A percentile compares a stretch with the other conserved stretches of the same genome.
Conservation (phyloP, 78 protist species). For the Pelomyxa schiedti region DNA sequence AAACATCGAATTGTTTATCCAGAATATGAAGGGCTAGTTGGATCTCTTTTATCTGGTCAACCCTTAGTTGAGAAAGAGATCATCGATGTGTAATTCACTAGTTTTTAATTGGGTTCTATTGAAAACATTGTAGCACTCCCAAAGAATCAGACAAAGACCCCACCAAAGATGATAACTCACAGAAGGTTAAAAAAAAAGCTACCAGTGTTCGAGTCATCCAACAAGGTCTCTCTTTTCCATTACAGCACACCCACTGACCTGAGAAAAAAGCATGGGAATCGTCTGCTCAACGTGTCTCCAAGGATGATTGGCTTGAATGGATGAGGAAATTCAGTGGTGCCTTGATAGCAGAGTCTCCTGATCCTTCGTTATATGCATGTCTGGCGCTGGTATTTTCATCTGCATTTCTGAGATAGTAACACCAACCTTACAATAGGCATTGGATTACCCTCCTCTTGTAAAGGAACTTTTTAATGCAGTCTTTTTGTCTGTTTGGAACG, state of each 20-base stretch:
- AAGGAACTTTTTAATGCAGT: conserved; percentile 88
- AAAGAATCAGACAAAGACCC: too few relatives aligned
- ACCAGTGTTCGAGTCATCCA: too few relatives aligned
- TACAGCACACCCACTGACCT: too few relatives aligned
- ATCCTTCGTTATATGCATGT: conserved; percentile 90
- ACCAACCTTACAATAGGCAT: too few relatives aligned
- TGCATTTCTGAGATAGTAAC: too few relatives aligned
- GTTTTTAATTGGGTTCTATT: too few relatives aligned
- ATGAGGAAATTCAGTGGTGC: conserved; percentile 74
- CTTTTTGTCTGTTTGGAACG: conserved; percentile 87
- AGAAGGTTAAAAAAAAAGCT: too few relatives aligned
- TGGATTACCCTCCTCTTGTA: conserved; percentile 74
- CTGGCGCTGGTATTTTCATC: conserved; percentile 47
- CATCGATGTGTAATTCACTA: too few relatives aligned
- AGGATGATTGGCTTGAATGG: conserved; percentile 95
- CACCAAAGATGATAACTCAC: too few relatives aligned
- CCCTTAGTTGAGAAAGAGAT: too few relatives aligned
- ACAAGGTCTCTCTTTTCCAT: too few relatives aligned
- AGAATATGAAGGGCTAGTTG: conserved; percentile 34
- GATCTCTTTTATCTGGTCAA: conserved; percentile 20
- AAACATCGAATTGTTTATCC: conserved; percentile 23
- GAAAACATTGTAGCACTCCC: too few relatives aligned
- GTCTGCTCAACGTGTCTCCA: conserved; percentile 44
- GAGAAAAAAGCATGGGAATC: conserved; percentile 90
- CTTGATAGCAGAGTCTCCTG: conserved; percentile 82